Conservation (phyloP, 345 rosid genomes). For the Ceriops decandra region DNA sequence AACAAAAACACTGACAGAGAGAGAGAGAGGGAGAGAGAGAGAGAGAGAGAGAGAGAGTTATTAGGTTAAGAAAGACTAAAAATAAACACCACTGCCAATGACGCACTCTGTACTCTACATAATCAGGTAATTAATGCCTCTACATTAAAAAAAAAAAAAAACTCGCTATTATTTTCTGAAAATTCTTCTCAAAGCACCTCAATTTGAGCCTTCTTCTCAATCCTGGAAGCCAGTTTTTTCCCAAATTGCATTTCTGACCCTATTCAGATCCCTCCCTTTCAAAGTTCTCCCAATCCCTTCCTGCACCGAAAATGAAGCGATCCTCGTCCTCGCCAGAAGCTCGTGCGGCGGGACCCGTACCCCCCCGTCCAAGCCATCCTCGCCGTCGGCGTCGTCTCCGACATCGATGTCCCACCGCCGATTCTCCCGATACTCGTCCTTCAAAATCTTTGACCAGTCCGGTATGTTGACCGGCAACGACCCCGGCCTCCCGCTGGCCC, state of each 20-base stretch:
- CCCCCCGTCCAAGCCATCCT: constrained; percentile 40
- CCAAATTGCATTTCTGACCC: constrained; percentile 98
- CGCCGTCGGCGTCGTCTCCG: constrained; percentile 41
- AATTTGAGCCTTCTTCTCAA: constrained; percentile 14
- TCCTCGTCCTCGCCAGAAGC: constrained; percentile 77
- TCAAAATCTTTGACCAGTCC: constrained; percentile 96
- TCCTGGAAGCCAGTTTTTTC: constrained; percentile 92
- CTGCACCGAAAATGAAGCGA: constrained; percentile 91
- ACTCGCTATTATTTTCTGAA: constrained; percentile 8
- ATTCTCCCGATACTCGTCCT: constrained; percentile 43
- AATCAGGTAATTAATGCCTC: neutral
- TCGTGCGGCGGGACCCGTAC: constrained; percentile 83
- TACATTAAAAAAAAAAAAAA: neutral
- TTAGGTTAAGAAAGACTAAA: too few relatives aligned
- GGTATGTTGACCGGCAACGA: constrained; percentile 92
- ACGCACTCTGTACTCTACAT: neutral
- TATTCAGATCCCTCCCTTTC: constrained; percentile 95
- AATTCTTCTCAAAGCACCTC: neutral
- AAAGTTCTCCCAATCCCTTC: constrained; percentile 96
- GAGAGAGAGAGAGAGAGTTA: too few relatives aligned
- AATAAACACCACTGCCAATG: too few relatives aligned
- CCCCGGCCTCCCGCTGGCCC: constrained; percentile 32
- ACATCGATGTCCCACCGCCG: constrained; percentile 31
- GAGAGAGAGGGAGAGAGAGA: too few relatives aligned
- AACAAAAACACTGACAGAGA: too few relatives aligned